Base-by-base conservation (phyloP, 257 asterid genomes). In the Paraleonurus japonicus region DNA sequence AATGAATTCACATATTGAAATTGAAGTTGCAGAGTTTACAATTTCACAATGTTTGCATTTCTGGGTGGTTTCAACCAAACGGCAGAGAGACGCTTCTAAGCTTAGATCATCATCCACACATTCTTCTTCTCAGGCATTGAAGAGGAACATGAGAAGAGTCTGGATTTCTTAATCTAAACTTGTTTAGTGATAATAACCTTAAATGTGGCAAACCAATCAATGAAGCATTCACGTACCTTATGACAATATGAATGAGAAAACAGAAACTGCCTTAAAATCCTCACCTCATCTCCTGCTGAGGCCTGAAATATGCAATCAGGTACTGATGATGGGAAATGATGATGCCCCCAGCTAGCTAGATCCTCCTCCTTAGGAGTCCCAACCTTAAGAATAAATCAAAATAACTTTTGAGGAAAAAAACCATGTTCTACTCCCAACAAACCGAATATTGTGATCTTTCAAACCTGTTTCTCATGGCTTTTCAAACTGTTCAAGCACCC, bases 301-400 rank as follows among this genome's bases (percentile, higher is more conserved):
- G 95, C 88, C 87, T 88, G 98, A 65, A 94, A 81, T 71, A 94
- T 80, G 75, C 72, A 65, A 83, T 91, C 99, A 81, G 99, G 98
- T 27, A 94, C 93, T 27, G 99, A 81, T 54, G 89, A 82, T 58
- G 99, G 96, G 65, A 50, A 80, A 64, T 82, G 82, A 76, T 94
- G 98, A 85, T 94, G 99, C 20, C 96, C 99, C 99, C 98, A 91
- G 75, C 74, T 88, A 51, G 86, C 92, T 76, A 92, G 82, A 77
- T 94, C 96, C 77, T 94, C 99, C 78, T 94, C 99, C 81, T 86
- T 91, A 5, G 99, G 99, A 72, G 90, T 78, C 80, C 99, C 96
- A 27, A 94, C 87, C 98, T 93, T 78, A 57, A 81, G 48, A 33
- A 47, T 26, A 2, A 59, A 27, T 26, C 20, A 59, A 53, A 69